Conservation (phyloP, 2,329 filamentous ascomycete genomes). For the Colletotrichum sp. region DNA sequence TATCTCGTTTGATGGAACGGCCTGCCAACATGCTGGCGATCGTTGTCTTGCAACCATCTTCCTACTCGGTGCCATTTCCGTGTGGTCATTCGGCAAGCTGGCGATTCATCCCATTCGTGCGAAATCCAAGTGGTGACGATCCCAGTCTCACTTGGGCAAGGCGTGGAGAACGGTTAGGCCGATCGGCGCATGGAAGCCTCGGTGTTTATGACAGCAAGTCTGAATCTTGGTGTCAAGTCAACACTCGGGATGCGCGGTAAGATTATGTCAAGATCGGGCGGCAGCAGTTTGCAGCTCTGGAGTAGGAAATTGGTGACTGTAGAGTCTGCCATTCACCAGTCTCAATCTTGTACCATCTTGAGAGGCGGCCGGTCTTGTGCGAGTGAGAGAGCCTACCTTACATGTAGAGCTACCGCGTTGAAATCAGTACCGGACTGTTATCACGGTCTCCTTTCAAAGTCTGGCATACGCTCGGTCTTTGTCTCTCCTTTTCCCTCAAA, state of each 20-base stretch:
- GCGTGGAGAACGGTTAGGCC: neutral
- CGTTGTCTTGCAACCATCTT: neutral
- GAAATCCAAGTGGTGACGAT: neutral
- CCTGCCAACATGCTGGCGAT: neutral
- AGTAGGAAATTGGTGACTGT: neutral
- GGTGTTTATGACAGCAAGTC: neutral
- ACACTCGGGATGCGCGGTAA: neutral
- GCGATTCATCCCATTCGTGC: constrained; percentile 9
- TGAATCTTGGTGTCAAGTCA: neutral
- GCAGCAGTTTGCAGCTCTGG: neutral
- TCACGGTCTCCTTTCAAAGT: neutral
- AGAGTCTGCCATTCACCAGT: neutral
- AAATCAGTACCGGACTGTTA: neutral
- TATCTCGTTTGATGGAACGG: neutral
- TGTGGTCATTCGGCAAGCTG: neutral
- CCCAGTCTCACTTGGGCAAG: neutral
- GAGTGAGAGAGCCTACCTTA: neutral
- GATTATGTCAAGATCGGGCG: neutral
- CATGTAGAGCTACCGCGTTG: neutral
- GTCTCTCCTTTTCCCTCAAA: neutral
- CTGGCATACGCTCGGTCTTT: neutral
- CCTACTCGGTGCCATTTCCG: neutral
- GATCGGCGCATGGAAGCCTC: neutral
- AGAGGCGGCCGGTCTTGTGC: neutral
- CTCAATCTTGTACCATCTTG: rapidly evolving